Evolutionary conservation across 1,284 basidiomycete genomes (phyloP), one percentile per base, ranked within the genome.

Genomic region (Pseudozyma sp.): DNA sequence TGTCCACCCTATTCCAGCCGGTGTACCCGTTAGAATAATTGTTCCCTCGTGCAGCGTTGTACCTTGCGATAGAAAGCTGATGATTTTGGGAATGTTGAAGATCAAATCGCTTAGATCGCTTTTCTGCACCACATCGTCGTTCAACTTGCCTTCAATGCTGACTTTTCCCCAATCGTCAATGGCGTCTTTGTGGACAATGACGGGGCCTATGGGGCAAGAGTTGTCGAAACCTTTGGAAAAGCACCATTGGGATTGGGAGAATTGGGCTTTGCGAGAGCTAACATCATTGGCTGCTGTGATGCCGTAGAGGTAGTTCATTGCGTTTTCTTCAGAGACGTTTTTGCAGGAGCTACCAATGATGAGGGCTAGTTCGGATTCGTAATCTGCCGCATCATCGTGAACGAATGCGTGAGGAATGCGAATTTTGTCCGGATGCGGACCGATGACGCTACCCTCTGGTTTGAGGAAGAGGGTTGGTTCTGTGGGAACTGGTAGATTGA

Each of bases 311-410:
- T 93, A 93, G 78, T 93, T 89, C 53, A 94, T 86, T 0, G 93
- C 93, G 5, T 94, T 89, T 0, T 87, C 88, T 77, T 92, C 91
- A 0, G 88, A 87, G 9, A 95, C 92, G 78, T 95, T 86, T 86
- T 91, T 92, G 51, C 91, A 91, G 0, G 89, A 83, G 79, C 91
- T 92, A 18, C 92, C 93, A 49, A 96, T 92, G 62, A 96, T 91
- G 70, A 95, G 89, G 40, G 90, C 92, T 13, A 97, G 86, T 80
- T 97, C 94, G 51, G 93, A 91, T 83, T 97, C 94, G 81, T 94
- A 96, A 85, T 97, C 94, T 0, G 92, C 90, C 21, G 91, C 88
- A 1, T 90, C 88, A 25, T 93, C 93, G 76, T 91, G 89, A 1
- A 90, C 89, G 51, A 88, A 89, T 6, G 12, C 18, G 38, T 86